phyloP scores from a whole-genome alignment of 257 asterid genomes.

The Solanum sejunctum region DNA sequence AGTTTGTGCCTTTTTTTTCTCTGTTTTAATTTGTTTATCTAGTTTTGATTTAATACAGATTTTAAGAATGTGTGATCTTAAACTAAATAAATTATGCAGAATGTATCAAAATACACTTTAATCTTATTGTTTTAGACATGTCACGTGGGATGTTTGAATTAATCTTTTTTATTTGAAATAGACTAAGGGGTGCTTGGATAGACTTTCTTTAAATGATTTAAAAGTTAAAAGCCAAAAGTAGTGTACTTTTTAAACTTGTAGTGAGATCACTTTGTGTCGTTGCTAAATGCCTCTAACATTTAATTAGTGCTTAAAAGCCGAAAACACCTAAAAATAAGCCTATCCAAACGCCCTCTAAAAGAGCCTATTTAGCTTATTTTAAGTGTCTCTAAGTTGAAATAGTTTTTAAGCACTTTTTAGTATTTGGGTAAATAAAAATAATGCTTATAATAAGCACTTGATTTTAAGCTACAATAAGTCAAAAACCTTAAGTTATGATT shows the following conservation, averaged over 20 bases:
- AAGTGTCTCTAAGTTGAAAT: neutral
- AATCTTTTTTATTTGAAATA: too few species aligned
- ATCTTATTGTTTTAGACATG: neutral
- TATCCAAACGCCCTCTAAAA: too few species aligned
- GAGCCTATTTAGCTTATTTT: neutral
- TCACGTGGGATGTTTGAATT: neutral
- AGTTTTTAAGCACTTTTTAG: neutral
- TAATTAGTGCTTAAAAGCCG: too few species aligned
- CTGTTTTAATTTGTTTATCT: neutral
- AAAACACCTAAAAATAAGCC: too few species aligned
- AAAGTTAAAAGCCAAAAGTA: too few species aligned
- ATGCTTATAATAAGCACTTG: too few species aligned
- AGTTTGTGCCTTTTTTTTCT: neutral
- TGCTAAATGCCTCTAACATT: too few species aligned
- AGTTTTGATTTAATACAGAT: neutral
- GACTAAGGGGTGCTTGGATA: too few species aligned
- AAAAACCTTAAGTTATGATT: neutral
- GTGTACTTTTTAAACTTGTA: too few species aligned
- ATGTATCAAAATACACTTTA: neutral
- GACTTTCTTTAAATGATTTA: too few species aligned
- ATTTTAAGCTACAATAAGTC: neutral
- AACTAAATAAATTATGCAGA: neutral
- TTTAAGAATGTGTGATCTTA: neutral
- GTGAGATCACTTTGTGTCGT: too few species aligned
- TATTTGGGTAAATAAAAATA: too few species aligned